Evolutionary conservation across 2,329 filamentous ascomycete species (phyloP).

Genomic region (Blastomyces parvus): DNA sequence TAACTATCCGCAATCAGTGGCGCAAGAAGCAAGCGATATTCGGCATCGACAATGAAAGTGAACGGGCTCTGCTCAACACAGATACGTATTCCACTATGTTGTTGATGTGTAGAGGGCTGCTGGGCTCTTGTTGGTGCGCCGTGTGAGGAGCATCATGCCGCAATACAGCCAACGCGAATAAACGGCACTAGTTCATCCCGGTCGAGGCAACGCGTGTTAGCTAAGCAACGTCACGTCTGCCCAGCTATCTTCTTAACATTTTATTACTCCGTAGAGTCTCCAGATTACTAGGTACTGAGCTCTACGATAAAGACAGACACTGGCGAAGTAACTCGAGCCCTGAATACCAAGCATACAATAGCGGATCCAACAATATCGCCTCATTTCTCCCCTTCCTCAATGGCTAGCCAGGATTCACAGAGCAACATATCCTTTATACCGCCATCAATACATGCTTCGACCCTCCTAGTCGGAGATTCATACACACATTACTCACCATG

Average conservation of each 20-base stretch:
- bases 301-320: background rate
- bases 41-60: background rate
- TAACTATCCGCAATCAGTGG: constrained; percentile 14
- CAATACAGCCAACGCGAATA: background rate
- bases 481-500: constrained; percentile 64
- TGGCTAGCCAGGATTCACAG: constrained; percentile 25
- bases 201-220: constrained; percentile 8
- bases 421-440: constrained; percentile 48
- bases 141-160: background rate
- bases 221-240: constrained; percentile 9
- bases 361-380: background rate
- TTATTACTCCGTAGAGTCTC: background rate
- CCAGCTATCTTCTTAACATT: background rate
- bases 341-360: background rate
- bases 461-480: constrained; percentile 55
- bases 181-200: constrained; percentile 15
- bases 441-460: constrained; percentile 53
- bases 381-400: background rate
- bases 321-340: background rate
- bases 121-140: background rate
- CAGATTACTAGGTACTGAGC: constrained; percentile 1
- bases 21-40: constrained; percentile 3
- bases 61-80: background rate
- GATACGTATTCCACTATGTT: background rate
- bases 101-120: background rate